These are phyloP conservation scores for Mycena polygramma DNA, from an alignment of 768 basidiomycete genomes.

Conservation along the genomic window DNA sequence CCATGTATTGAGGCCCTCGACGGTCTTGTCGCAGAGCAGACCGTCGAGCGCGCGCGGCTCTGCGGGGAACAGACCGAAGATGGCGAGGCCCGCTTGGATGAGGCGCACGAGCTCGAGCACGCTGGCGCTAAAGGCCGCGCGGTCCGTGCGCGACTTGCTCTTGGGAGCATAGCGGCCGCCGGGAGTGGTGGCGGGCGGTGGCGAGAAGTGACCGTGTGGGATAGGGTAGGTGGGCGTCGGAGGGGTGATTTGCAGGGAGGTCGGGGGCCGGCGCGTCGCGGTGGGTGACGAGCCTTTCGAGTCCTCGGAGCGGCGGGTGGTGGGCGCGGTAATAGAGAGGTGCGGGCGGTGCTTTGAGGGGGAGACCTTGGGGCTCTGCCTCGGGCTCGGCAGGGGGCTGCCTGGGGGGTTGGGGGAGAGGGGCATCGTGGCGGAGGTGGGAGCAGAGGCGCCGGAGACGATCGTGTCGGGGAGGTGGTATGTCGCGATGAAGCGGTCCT, in stretches of 20 bases:
- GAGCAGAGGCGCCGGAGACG: slow-evolving; percentile 33
- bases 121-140: slow-evolving; percentile 66
- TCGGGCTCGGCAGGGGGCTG: slow-evolving; percentile 40
- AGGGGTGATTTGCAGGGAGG: slow-evolving; percentile 36
- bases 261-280: slow-evolving; percentile 38
- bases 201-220: slow-evolving; percentile 12
- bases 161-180: slow-evolving; percentile 30
- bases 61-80: slow-evolving; percentile 74
- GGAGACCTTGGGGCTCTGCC: slow-evolving; percentile 39
- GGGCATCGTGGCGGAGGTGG: slow-evolving; percentile 38
- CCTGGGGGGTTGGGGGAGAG: slow-evolving; percentile 30
- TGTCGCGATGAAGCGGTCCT: slow-evolving; percentile 81
- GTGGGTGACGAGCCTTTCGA: slow-evolving; percentile 31
- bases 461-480: slow-evolving; percentile 69
- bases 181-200: slow-evolving; percentile 30
- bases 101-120: slow-evolving; percentile 85
- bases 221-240: slow-evolving; percentile 38
- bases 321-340: slow-evolving; percentile 39
- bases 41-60: slow-evolving; percentile 62
- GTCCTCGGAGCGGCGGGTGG: slow-evolving; percentile 35
- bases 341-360: slow-evolving; percentile 38
- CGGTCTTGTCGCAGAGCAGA: slow-evolving; percentile 81
- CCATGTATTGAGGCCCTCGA: slow-evolving; percentile 80
- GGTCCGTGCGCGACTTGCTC: slow-evolving; percentile 49
- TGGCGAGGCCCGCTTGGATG: slow-evolving; percentile 75